These are phyloP conservation scores for Cardamine occulta DNA, from an alignment of 345 rosid genomes.

Conservation along the genomic window DNA sequence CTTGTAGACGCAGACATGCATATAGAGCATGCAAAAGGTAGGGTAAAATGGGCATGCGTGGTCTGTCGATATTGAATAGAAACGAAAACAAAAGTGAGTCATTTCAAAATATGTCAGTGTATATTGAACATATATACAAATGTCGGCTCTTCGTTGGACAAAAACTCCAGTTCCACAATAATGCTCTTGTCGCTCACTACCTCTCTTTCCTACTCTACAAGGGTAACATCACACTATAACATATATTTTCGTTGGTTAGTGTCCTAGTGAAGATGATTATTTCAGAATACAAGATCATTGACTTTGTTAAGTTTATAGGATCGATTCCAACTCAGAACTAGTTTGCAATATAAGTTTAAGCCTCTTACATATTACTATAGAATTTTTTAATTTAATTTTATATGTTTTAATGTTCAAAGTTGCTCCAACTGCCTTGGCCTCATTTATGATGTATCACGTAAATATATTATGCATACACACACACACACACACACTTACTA, in stretches of 20 bases:
- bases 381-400: background rate
- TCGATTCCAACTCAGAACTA: background rate
- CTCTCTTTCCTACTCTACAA: constrained; percentile 9
- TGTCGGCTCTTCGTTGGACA: constrained; percentile 32
- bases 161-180: constrained; percentile 20
- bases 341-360: no score
- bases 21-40: constrained; percentile 34
- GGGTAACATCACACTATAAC: background rate
- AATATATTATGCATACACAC: background rate
- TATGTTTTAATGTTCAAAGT: background rate
- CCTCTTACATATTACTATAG: background rate
- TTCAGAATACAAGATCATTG: background rate
- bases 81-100: constrained; percentile 21
- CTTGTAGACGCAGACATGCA: constrained; percentile 32
- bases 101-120: constrained; percentile 33
- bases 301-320: background rate
- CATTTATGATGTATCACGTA: background rate
- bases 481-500: background rate
- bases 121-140: constrained; percentile 13
- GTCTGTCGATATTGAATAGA: constrained; percentile 18
- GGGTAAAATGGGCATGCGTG: constrained; percentile 39
- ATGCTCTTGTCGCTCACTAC: constrained; percentile 24
- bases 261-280: background rate
- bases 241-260: background rate
- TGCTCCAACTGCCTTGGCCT: background rate